Evolutionary conservation across 1,284 basidiomycete genomes (phyloP).

Genomic region (Malassezia nana): DNA sequence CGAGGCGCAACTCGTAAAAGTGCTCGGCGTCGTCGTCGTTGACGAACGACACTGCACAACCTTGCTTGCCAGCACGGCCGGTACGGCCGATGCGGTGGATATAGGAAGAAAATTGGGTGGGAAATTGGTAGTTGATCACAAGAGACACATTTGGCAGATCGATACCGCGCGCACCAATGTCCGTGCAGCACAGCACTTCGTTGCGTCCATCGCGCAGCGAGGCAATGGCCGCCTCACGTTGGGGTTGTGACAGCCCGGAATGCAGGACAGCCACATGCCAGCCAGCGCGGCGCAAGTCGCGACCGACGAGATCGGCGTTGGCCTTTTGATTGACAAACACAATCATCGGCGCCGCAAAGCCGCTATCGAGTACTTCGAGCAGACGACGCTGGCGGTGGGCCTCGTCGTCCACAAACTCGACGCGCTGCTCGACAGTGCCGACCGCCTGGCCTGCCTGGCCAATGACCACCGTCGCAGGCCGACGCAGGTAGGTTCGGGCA

Average conservation of each 20-base stretch:
- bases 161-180: slow-evolving; percentile 94
- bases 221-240: slow-evolving; percentile 82
- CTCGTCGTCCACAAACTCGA: slow-evolving; percentile 83
- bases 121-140: slow-evolving; percentile 97
- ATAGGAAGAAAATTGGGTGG: slow-evolving; percentile 87
- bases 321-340: slow-evolving; percentile 99
- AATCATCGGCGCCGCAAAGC: slow-evolving; percentile 81
- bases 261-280: slow-evolving; percentile 83
- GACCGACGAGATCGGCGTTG: slow-evolving; percentile 89
- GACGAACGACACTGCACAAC: slow-evolving; percentile 85
- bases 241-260: slow-evolving; percentile 92
- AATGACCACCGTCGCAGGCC: slow-evolving; percentile 89
- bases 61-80: slow-evolving; percentile 89
- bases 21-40: slow-evolving; percentile 92
- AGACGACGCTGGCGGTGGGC: slow-evolving; percentile 88
- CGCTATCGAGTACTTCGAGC: slow-evolving; percentile 77
- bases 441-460: slow-evolving; percentile 95
- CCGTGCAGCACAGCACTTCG: slow-evolving; percentile 82
- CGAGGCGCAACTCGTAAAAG: slow-evolving; percentile 53
- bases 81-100: slow-evolving; percentile 96
- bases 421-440: slow-evolving; percentile 89
- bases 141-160: slow-evolving; percentile 92
- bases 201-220: slow-evolving; percentile 73
- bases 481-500: slow-evolving; percentile 81
- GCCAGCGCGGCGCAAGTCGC: slow-evolving; percentile 74